Evolutionary conservation across 495 filamentous ascomycete genomes (phyloP).

Genomic region (Aspergillus avenaceus): DNA sequence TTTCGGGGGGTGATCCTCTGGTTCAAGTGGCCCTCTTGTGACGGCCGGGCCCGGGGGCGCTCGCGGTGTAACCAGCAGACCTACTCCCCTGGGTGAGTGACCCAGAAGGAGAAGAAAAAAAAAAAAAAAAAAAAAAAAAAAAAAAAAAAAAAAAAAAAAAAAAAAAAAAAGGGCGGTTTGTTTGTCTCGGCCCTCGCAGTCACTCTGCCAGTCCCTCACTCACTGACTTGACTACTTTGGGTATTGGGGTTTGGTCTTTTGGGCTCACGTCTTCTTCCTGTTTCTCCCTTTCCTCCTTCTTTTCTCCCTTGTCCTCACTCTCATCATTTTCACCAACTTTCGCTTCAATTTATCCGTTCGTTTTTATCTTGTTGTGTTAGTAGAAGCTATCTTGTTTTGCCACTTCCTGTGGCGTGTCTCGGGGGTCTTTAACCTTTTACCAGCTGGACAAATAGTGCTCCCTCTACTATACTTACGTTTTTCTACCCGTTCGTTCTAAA

Average conservation of each 20-base stretch:
- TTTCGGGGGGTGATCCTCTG: background rate
- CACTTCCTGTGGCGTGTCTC: slow-evolving; percentile 15
- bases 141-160: background rate
- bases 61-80: slow-evolving; percentile 20
- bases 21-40: slow-evolving; percentile 10
- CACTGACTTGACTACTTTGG: slow-evolving; percentile 14
- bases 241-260: slow-evolving; percentile 7
- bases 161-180: slow-evolving; percentile 11
- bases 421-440: slow-evolving; percentile 13
- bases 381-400: slow-evolving; percentile 7
- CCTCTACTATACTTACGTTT: slow-evolving; percentile 4
- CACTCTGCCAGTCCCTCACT: slow-evolving; percentile 14
- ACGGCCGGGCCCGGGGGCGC: slow-evolving; percentile 12
- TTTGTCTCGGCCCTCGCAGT: slow-evolving; percentile 20
- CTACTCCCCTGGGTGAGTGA: slow-evolving; percentile 8
- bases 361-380: slow-evolving; percentile 2
- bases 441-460: slow-evolving; percentile 17
- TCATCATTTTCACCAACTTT: slow-evolving; percentile 2
- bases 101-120: background rate
- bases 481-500: slow-evolving; percentile 14
- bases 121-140: background rate
- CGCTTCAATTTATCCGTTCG: slow-evolving; percentile 7
- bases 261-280: slow-evolving; percentile 9
- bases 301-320: slow-evolving; percentile 7
- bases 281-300: slow-evolving; percentile 8